phyloP scores from a whole-genome alignment of 2,329 filamentous ascomycete species.

The Monosporascus sp. region DNA sequence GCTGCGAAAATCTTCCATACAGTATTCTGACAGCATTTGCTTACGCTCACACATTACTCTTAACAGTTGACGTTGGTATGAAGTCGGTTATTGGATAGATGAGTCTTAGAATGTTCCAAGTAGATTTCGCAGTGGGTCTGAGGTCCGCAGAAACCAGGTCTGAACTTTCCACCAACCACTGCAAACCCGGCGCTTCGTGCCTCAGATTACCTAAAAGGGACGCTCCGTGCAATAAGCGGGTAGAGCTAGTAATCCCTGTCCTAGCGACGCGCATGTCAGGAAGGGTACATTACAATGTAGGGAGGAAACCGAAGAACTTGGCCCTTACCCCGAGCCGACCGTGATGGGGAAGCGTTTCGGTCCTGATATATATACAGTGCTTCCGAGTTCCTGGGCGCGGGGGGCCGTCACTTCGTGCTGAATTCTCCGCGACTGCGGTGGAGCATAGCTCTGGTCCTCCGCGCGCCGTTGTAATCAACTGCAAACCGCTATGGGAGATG shows the following conservation, averaged over 20 bases:
- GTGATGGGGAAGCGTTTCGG: too few relatives aligned
- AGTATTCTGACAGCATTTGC: too few relatives aligned
- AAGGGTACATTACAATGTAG: not conserved
- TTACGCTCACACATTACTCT: too few relatives aligned
- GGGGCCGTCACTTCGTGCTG: not conserved
- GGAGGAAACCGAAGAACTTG: not conserved
- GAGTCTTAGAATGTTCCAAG: not conserved
- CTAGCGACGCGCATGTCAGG: not conserved
- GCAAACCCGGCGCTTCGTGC: not conserved
- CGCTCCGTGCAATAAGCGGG: not conserved
- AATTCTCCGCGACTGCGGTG: not conserved
- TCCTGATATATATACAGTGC: too few relatives aligned
- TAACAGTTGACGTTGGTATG: too few relatives aligned
- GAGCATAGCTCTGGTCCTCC: not conserved
- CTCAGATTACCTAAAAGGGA: not conserved
- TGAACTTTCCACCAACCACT: not conserved
- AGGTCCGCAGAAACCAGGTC: not conserved
- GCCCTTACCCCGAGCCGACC: too few relatives aligned
- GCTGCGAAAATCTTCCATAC: too few relatives aligned
- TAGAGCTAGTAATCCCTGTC: not conserved
- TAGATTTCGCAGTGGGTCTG: not conserved
- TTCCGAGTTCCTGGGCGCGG: too few relatives aligned
- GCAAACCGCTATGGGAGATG: not conserved
- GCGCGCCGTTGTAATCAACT: not conserved
- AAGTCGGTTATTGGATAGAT: not conserved